Conservation (phyloP, 768 basidiomycete genomes). For the Coprinopsis marcescibilis region DNA sequence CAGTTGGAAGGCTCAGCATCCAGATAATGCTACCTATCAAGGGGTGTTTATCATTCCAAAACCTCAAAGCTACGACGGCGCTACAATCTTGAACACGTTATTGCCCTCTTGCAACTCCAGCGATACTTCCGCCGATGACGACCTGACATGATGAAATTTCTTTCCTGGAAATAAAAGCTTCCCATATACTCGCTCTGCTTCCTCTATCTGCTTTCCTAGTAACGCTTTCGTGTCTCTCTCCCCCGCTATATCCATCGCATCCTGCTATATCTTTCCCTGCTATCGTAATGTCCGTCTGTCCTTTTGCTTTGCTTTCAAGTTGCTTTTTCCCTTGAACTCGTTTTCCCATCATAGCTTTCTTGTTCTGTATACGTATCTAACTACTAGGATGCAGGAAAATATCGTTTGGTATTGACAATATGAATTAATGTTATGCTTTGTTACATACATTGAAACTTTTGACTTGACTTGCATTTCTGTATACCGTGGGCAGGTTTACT, state of each 20-base stretch:
- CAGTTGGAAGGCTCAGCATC: neutral
- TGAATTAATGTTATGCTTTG: too few relatives aligned
- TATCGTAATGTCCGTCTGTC: neutral
- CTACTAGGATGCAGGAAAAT: too few relatives aligned
- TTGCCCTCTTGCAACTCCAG: neutral
- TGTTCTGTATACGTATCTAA: too few relatives aligned
- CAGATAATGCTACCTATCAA: neutral
- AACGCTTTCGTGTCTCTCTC: neutral
- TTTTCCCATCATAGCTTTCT: too few relatives aligned
- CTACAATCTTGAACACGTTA: neutral
- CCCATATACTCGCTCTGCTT: too few relatives aligned
- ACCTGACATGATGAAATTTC: neutral
- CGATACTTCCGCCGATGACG: neutral
- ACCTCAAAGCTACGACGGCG: neutral
- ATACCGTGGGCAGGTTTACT: too few relatives aligned
- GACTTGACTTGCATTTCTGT: too few relatives aligned
- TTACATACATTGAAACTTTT: too few relatives aligned
- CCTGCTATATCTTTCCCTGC: neutral
- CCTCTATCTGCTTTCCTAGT: neutral
- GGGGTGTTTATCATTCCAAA: neutral
- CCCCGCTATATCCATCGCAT: neutral
- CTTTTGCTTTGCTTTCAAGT: neutral
- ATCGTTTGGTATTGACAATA: too few relatives aligned
- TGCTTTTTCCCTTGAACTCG: too few relatives aligned
- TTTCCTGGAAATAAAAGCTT: too few relatives aligned